A percentile compares a stretch with the other conserved stretches of the same genome.
phyloP scores from a whole-genome alignment of 202 grass and related monocot species.

The Saccharum hybrid region DNA sequence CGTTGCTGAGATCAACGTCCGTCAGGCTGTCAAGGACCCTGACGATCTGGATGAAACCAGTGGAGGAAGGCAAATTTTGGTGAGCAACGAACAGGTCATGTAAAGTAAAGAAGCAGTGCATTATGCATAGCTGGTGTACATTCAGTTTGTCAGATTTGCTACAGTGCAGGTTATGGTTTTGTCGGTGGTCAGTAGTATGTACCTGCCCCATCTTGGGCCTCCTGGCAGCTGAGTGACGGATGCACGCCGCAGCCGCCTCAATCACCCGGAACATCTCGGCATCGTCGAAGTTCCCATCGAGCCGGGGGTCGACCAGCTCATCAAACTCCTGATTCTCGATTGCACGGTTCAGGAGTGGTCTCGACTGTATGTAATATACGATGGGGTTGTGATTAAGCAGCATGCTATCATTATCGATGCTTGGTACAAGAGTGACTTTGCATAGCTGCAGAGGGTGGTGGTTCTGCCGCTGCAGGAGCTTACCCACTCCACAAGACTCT shows the following conservation, averaged over 20 bases:
- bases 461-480: background rate
- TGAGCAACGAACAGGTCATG: background rate
- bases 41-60: slow-evolving; percentile 61
- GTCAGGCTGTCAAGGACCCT: slow-evolving; percentile 78
- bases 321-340: slow-evolving; percentile 80
- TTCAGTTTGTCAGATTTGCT: background rate
- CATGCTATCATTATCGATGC: slow-evolving; percentile 13
- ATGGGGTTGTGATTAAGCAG: background rate
- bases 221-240: slow-evolving; percentile 78
- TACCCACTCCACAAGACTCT: slow-evolving; percentile 98
- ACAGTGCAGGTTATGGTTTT: background rate
- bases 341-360: slow-evolving; percentile 62
- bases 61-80: background rate
- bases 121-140: background rate
- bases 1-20: slow-evolving; percentile 79
- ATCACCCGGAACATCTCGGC: slow-evolving; percentile 85
- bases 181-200: background rate
- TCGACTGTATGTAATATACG: slow-evolving; percentile 48
- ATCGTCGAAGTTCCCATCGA: slow-evolving; percentile 61
- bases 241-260: slow-evolving; percentile 82
- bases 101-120: background rate
- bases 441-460: background rate
- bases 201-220: slow-evolving; percentile 93
- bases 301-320: slow-evolving; percentile 61
- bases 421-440: background rate